Evolutionary conservation across 2,329 filamentous ascomycete species (phyloP).

Genomic region (Xylariaceae sp.): DNA sequence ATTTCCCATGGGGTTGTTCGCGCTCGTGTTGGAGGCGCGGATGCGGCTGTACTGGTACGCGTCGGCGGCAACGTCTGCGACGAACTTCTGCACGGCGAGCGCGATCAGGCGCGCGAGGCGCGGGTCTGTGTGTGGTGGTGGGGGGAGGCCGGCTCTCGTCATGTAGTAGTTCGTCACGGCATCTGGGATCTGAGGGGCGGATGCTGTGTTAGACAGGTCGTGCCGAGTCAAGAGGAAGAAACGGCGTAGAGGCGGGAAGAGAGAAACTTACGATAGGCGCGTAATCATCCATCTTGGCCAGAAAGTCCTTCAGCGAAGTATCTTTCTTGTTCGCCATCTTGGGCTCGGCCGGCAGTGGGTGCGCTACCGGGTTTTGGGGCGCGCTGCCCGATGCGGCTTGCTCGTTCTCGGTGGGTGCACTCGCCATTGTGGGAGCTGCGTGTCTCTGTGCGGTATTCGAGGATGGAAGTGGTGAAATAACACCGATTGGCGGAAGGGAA

Average conservation of each 20-base stretch:
- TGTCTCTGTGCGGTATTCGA: not conserved
- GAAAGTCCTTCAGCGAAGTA: slow-evolving; percentile 83
- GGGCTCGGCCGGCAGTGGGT: slow-evolving; percentile 41
- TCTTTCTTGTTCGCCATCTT: slow-evolving; percentile 81
- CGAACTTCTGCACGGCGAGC: slow-evolving; percentile 98
- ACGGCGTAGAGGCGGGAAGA: not conserved
- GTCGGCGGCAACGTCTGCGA: slow-evolving; percentile 94
- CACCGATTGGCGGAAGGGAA: not conserved
- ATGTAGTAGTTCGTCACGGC: slow-evolving; percentile 98
- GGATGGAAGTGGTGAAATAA: not conserved
- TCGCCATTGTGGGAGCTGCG: slow-evolving; percentile 24
- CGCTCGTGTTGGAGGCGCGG: slow-evolving; percentile 79
- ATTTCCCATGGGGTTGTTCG: slow-evolving; percentile 87
- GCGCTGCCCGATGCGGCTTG: slow-evolving; percentile 26
- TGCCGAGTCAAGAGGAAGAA: not conserved
- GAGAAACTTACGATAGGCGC: slow-evolving; percentile 75
- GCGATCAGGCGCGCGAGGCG: slow-evolving; percentile 90
- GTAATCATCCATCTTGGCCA: slow-evolving; percentile 97
- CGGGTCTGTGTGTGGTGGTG: slow-evolving; percentile 83
- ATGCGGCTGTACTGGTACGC: slow-evolving; percentile 98
- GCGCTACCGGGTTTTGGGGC: slow-evolving; percentile 26
- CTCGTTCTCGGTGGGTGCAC: slow-evolving; percentile 31
- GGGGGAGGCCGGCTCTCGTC: slow-evolving; percentile 88
- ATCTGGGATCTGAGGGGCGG: slow-evolving; percentile 72
- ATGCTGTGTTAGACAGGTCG: slow-evolving; percentile 7